Evolutionary conservation across 495 filamentous ascomycete species (phyloP), one percentile per base, ranked within the genome.

Genomic region (Penicillium steckii): DNA sequence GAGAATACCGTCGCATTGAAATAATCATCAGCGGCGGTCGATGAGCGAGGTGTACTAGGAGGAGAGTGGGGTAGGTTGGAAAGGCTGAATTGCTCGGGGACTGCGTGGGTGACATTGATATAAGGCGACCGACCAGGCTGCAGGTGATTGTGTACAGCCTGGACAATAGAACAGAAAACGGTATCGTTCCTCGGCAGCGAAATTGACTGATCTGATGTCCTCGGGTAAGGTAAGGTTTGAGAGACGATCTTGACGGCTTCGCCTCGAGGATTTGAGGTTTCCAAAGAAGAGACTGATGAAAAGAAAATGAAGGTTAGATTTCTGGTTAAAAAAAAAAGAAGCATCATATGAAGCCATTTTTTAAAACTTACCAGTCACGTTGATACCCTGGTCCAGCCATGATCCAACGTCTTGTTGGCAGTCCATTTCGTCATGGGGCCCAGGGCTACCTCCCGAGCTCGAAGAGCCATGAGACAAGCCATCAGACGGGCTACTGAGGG

Each of bases 101-200:
- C 80, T 6, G 82, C 83, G 53, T 86, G 82, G 44, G 80, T 81
- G 44, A 86, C 73, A 48, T 85, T 83, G 61, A 86, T 83, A 61
- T 80, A 85, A 2, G 73, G 71, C 0, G 72, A 73, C 15, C 70
- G 68, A 26, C 64, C 73, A 12, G 68, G 69, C 33, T 78, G 73
- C 1, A 79, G 63, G 25, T 68, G 72, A 35, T 74, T 67, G 56
- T 82, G 79, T 0, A 85, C 75, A n/a, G 75, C 68, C 43, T 73
- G 71, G 47, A 85, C 74, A n/a, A 85, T 60, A 12, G 66, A 66
- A 13, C 64, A 61, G 55, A 82, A 85, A 15, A 80, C 61, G 43
- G 60, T 70, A 29, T 72, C 67, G 23, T 70, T 56, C 33, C 64
- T 57, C 3, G 68, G 60, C 23, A 63, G 27, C 8, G 68, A 60